Evolutionary conservation across 2,329 filamentous ascomycete species (phyloP).

Genomic region (Fusarium staphyleae): DNA sequence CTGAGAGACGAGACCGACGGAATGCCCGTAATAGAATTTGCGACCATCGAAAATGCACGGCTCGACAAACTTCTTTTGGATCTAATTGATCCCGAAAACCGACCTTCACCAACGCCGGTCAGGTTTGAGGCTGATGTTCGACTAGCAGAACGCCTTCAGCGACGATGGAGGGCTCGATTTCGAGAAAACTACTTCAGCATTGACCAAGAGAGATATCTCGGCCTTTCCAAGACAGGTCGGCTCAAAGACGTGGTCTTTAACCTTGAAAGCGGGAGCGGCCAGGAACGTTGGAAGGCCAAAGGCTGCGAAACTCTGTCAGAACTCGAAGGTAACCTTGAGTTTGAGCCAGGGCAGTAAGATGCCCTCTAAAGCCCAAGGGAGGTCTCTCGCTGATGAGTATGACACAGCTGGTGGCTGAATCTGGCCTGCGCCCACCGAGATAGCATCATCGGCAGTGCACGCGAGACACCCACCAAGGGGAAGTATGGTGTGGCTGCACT

Average conservation of each 20-base stretch:
- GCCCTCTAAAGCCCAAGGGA: background rate
- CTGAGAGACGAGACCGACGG: conserved; percentile 49
- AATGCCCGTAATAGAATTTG: conserved; percentile 47
- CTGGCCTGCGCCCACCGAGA: conserved; percentile 63
- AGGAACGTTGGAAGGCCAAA: conserved; percentile 49
- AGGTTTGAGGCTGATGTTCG: conserved; percentile 46
- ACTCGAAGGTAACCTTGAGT: conserved; percentile 51
- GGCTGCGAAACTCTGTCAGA: conserved; percentile 48
- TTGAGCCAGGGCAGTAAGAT: conserved; percentile 58
- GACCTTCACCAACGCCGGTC: conserved; percentile 38
- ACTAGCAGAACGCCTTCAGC: conserved; percentile 50
- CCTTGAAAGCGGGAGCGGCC: conserved; percentile 39
- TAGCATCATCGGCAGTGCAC: conserved; percentile 57
- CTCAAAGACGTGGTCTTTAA: conserved; percentile 53
- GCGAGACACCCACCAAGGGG: conserved; percentile 55
- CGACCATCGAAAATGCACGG: conserved; percentile 48
- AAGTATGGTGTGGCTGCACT: conserved; percentile 55
- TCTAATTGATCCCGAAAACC: conserved; percentile 45
- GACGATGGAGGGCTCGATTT: conserved; percentile 55
- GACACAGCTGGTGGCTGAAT: conserved; percentile 64
- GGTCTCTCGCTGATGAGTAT: conserved; percentile 25
- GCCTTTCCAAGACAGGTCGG: conserved; percentile 48
- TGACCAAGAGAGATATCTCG: conserved; percentile 51
- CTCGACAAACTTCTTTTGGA: conserved; percentile 57
- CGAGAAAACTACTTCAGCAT: conserved; percentile 54